A percentile compares a stretch with the other conserved stretches of the same genome.
Conservation (phyloP, 2,329 filamentous ascomycete species). For the Trichoderma atroviride region DNA sequence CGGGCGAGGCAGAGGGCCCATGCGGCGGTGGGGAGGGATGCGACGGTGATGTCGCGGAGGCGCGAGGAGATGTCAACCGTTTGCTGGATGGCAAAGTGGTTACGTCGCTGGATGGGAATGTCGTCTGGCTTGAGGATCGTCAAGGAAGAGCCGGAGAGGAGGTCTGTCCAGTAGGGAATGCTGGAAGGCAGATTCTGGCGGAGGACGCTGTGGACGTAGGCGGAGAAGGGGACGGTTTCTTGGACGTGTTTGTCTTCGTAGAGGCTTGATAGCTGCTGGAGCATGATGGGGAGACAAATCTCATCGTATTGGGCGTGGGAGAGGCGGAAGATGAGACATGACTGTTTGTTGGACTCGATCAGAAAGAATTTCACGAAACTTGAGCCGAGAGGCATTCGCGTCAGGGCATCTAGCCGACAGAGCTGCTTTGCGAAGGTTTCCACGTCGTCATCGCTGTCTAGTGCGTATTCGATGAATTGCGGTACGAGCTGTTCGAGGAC, state of each 20-base stretch:
- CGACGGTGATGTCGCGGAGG: constrained; percentile 60
- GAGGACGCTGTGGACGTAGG: constrained; percentile 49
- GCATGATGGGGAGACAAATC: constrained; percentile 64
- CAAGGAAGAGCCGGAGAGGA: constrained; percentile 60
- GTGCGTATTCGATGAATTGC: constrained; percentile 55
- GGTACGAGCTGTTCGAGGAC: constrained; percentile 58
- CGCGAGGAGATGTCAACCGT: constrained; percentile 52
- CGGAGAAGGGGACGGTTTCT: constrained; percentile 48
- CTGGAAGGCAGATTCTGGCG: constrained; percentile 49
- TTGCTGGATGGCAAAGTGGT: constrained; percentile 47
- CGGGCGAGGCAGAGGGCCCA: constrained; percentile 66
- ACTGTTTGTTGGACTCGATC: constrained; percentile 39
- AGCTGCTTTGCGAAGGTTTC: constrained; percentile 56
- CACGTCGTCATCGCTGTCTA: constrained; percentile 48
- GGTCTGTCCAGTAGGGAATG: constrained; percentile 62
- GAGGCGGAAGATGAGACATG: constrained; percentile 60
- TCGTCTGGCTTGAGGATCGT: constrained; percentile 44
- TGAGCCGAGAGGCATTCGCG: constrained; percentile 59
- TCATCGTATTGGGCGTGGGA: constrained; percentile 73
- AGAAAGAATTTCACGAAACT: constrained; percentile 64
- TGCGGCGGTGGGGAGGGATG: constrained; percentile 67
- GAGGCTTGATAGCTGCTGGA: constrained; percentile 61
- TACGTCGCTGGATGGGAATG: constrained; percentile 40
- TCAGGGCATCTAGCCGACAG: constrained; percentile 58
- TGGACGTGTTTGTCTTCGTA: constrained; percentile 36